Conservation (phyloP, 2,329 filamentous ascomycete genomes). For the Aureobasidium namibiae region DNA sequence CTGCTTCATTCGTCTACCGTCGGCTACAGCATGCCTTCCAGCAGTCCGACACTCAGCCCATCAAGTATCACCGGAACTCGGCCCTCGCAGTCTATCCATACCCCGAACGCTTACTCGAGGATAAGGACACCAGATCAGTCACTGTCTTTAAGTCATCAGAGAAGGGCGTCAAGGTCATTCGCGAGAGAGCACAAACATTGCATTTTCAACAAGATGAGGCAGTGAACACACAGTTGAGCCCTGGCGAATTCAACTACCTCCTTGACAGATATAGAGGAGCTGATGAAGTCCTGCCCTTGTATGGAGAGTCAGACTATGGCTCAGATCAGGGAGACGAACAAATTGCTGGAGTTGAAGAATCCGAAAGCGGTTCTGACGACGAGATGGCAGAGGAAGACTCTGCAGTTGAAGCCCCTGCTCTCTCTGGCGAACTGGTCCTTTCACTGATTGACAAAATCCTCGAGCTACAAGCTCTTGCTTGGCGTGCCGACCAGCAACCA, state of each 20-base stretch:
- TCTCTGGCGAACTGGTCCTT: background rate
- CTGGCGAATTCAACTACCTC: conserved; percentile 20
- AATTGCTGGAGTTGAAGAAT: conserved; percentile 15
- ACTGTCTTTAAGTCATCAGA: conserved; percentile 21
- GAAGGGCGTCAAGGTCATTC: conserved; percentile 19
- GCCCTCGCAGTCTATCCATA: conserved; percentile 27
- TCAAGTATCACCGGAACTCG: conserved; percentile 16
- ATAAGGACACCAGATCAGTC: conserved; percentile 19
- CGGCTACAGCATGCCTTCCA: conserved; percentile 21
- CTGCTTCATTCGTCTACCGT: conserved; percentile 21
- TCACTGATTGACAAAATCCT: conserved; percentile 48
- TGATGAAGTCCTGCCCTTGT: conserved; percentile 18
- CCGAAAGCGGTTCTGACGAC: conserved; percentile 31
- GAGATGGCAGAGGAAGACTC: conserved; percentile 21
- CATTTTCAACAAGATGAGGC: background rate
- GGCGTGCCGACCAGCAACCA: conserved; percentile 52
- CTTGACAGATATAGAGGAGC: conserved; percentile 19
- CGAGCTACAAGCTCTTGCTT: conserved; percentile 42
- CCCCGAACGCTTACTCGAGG: conserved; percentile 10
- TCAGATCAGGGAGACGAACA: background rate
- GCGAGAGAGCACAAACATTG: conserved; percentile 20
- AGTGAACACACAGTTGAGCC: background rate
- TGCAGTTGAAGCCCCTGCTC: background rate
- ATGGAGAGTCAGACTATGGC: conserved; percentile 45
- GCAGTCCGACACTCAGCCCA: background rate